Conservation (phyloP, 23 red algal genomes). For the Cyanidioschyzon merolae region DNA sequence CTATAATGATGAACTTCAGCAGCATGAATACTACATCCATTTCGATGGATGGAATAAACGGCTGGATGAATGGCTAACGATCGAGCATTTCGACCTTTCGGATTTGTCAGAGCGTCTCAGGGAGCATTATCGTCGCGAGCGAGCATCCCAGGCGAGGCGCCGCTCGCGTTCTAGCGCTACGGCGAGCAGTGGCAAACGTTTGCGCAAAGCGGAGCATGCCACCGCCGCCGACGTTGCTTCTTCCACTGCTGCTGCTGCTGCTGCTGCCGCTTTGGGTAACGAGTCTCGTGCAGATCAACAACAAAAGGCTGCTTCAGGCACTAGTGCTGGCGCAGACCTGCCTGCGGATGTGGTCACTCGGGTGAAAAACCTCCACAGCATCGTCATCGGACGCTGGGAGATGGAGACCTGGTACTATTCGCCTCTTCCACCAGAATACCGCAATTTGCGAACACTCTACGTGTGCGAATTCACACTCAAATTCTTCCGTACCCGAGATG, state of each 20-base stretch:
- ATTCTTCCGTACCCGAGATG: slow-evolving; percentile 44
- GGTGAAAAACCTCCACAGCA: slow-evolving; percentile 90
- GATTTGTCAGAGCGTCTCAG: slow-evolving; percentile 28
- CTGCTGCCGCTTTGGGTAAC: not conserved
- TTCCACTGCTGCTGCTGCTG: not conserved
- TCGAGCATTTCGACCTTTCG: slow-evolving; percentile 50
- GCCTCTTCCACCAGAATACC: slow-evolving; percentile 80
- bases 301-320: not conserved
- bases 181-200: slow-evolving; percentile 3
- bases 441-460: slow-evolving; percentile 49
- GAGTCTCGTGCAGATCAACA: slow-evolving; percentile 20
- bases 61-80: slow-evolving; percentile 87
- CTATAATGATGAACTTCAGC: not conserved
- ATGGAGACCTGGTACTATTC: slow-evolving; percentile 99
- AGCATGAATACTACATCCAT: slow-evolving; percentile 87
- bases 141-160: slow-evolving; percentile 35
- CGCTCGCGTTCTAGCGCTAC: not conserved
- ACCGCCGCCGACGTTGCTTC: not conserved
- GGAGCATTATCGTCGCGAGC: slow-evolving; percentile 17
- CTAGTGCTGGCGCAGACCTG: too few relatives aligned
- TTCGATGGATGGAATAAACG: slow-evolving; percentile 79
- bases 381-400: slow-evolving; percentile 46
- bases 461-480: slow-evolving; percentile 94
- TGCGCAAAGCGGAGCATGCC: not conserved
- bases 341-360: slow-evolving; percentile 55